Conservation (phyloP, 1,284 basidiomycete genomes). For the Ceratobasidium sp. region DNA sequence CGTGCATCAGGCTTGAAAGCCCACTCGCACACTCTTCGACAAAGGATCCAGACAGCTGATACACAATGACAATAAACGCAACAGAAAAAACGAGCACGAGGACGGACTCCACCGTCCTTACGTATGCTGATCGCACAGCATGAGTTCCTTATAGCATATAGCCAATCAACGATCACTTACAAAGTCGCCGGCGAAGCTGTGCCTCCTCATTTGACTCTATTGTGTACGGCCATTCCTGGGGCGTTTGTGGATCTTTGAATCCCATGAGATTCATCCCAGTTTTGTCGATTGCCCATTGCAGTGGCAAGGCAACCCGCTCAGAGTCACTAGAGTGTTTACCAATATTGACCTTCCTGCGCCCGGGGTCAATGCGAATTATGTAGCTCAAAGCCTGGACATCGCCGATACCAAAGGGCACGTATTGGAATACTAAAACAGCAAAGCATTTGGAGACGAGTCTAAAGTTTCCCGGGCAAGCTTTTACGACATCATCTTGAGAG, state of each 20-base stretch:
- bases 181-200: constrained; percentile 36
- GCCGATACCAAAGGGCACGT: constrained; percentile 56
- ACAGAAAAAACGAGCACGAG: constrained; percentile 64
- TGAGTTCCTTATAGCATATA: no score
- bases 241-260: constrained; percentile 57
- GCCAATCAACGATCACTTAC: constrained; percentile 41
- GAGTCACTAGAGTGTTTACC: constrained; percentile 73
- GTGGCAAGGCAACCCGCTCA: constrained; percentile 70
- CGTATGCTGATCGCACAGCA: constrained; percentile 2
- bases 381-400: constrained; percentile 63
- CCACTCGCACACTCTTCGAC: constrained; percentile 65
- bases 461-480: constrained; percentile 75
- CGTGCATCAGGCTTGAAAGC: constrained; percentile 72
- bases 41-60: constrained; percentile 74
- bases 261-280: constrained; percentile 72
- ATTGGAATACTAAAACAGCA: constrained; percentile 69
- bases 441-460: constrained; percentile 73
- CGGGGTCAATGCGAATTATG: constrained; percentile 71
- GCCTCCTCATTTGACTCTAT: constrained; percentile 70
- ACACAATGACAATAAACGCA: constrained; percentile 63
- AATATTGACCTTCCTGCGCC: constrained; percentile 70
- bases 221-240: constrained; percentile 75
- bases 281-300: constrained; percentile 81
- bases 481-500: constrained; percentile 58
- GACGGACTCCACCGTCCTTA: neutral